Conservation (phyloP, 1,284 basidiomycete species). For the Cutaneotrichosporon curvatum region DNA sequence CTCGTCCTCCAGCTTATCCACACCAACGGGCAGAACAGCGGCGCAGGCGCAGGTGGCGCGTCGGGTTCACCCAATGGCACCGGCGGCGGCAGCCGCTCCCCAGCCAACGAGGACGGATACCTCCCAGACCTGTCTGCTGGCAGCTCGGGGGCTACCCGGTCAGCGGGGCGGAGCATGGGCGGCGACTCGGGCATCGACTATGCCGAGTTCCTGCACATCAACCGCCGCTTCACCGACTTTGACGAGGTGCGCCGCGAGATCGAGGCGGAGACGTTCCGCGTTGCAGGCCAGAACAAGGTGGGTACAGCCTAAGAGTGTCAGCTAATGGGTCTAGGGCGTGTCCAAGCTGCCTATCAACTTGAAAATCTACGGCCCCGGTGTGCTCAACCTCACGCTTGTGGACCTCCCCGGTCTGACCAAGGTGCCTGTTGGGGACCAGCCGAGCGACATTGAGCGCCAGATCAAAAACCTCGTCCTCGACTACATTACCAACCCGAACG, state of each 20-base stretch:
- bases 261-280: constrained; percentile 93
- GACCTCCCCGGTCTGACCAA: constrained; percentile 95
- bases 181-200: constrained; percentile 61
- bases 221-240: constrained; percentile 94
- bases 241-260: constrained; percentile 91
- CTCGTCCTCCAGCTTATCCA: constrained; percentile 94
- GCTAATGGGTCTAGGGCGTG: constrained; percentile 55
- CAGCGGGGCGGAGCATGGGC: constrained; percentile 21
- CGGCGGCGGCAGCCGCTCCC: background rate
- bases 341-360: constrained; percentile 91
- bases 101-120: constrained; percentile 26
- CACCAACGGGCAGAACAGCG: constrained; percentile 50
- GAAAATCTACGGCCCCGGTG: constrained; percentile 90
- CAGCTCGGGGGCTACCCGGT: constrained; percentile 15
- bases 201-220: constrained; percentile 93
- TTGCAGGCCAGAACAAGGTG: constrained; percentile 93
- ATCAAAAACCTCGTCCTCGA: constrained; percentile 89
- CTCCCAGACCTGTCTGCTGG: constrained; percentile 32
- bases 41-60: background rate
- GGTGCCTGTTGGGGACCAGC: constrained; percentile 63
- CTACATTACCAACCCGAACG: constrained; percentile 84
- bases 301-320: constrained; percentile 3
- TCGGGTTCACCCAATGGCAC: background rate
- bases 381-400: constrained; percentile 90
- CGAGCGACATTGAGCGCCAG: constrained; percentile 89